Evolutionary conservation across 2,329 filamentous ascomycete genomes (phyloP), one percentile per base, ranked within the genome.

Genomic region (Fusarium xyrophilum): DNA sequence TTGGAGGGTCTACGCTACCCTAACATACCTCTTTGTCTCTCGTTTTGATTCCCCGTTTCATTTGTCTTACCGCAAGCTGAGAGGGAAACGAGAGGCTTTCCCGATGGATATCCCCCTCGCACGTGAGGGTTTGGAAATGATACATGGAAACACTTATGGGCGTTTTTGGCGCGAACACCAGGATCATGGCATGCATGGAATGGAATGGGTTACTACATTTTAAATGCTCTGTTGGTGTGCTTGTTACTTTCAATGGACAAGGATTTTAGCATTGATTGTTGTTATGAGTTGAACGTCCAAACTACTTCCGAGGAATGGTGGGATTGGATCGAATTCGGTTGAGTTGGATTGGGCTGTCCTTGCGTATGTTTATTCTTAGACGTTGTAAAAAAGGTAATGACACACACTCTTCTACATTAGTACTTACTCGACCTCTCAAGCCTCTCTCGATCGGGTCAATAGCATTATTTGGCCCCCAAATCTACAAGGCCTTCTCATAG

Each of bases 71-170:
- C 38, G 15, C 42, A 56, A 57, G 42, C 42, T 57, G 57, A 60
- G 42, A 57, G 52, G 55, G 57, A 47, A 47, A 57, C 43, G 57
- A 60, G 54, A 40, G 57, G 40, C 44, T 32, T 56, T 56, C 33
- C 59, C 60, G 27, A 44, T 50, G 46, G 46, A 52, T 32, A 46
- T 52, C 60, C 28, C 60, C 62, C 62, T 65, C 51, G 51, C 21
- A 38, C 32, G 30, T 51, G 42, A 58, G 42, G 63, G 42, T 25
- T 63, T 63, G 64, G 64, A 67, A 58, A 67, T 30, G 64, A 67
- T 67, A 67, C 57, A 67, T 67, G 64, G 63, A 62, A 57, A 66
- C 55, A 65, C 54, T 60, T 60, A 65, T 66, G 46, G 63, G 64
- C 64, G 64, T 67, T 67, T 56, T 58, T 57, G 64, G 64, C 64